Evolutionary conservation across 441 rosid genomes (phyloP), one percentile per base, ranked within the genome.

Genomic region (Corymbia citriodora): DNA sequence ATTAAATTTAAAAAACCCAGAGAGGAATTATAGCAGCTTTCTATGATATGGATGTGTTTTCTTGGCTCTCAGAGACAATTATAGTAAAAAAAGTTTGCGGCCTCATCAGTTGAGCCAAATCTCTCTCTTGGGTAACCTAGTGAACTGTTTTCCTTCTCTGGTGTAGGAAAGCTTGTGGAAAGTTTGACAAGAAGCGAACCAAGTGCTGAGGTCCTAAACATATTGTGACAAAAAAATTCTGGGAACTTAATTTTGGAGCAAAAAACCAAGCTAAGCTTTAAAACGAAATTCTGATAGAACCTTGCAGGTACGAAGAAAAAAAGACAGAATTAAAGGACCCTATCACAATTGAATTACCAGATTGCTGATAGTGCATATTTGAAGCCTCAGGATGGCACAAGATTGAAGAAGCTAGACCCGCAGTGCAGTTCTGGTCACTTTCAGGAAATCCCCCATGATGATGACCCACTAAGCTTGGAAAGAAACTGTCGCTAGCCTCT

Each of bases 371-470:
- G 68, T 95, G 97, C 94, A 95, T 91, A 95, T 93, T 95, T 29
- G 98, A 93, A 89, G 94, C 72, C 70, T 94, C 96, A 48, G 97
- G 90, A 57, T 97, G 94, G 93, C 96, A 93, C 54, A 94, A 92
- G 89, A 95, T 91, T 53, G 99, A 93, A 36, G 95, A 93, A 36
- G 95, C 68, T 50, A 89, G 93, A 91, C 92, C 92, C 27, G 97
- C 25, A 79, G 85, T 79, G 85, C 85, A 92, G 92, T 91, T 91
- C 59, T 94, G 96, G 63, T 92, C 95, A 88, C 93, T 86, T 92
- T 95, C 97, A 89, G 94, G 96, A 89, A 94, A 95, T 65, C 96
- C 97, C 98, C 95, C 93, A 91, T 95, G 97, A 88, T 90, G 91
- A 88, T 40, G n/a, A 31, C 72, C 18, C 70, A 18, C 36, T 19